Base-by-base conservation (phyloP, 805 yeast species). In the Zygoascus flipseniorum region DNA sequence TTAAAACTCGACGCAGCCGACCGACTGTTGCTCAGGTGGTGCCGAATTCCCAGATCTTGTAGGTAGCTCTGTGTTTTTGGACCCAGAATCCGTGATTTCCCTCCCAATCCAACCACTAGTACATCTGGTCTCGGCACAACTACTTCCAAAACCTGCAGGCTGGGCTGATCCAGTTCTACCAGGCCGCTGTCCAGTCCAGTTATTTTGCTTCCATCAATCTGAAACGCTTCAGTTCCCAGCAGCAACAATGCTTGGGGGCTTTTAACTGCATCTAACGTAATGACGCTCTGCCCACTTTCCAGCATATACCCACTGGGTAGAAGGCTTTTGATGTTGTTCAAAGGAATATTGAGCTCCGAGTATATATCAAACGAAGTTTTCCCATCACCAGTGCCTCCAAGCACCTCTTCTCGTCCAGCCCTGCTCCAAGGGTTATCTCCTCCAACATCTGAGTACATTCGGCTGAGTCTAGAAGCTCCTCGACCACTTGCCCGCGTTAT, bases 91-190 rank as follows among this genome's bases (percentile, higher is more conserved):
- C 93, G 73, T 2, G 86, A 76, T 55, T 76, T 73, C 54, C 72
- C 71, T 0, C 95, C 95, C 23, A 85, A 69, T 1, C 95, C 95
- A 16, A 86, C 68, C 8, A 86, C 82, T 48, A 85, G 60, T 46
- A 87, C 72, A 62, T 87, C 95, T 0, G 95, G 95, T 62, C 82
- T 81, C 2, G 95, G 95, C 64, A 82, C 80, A 1, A 84, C 66
- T 6, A 81, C 69, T 18, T 73, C 75, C 53, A 84, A 74, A 3
- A 84, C 64, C 13, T 72, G 72, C 26, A 82, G 67, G 0, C 77
- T 67, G n/a, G 69, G 64, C 14, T 68, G 67, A 52, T 72, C 69
- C 49, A 84, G 72, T 35, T 78, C 81, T 13, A 84, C 78, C n/a
- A 81, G 67, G 46, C 83, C 82, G 2, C 70, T 62, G 47, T 78